Conservation (phyloP, 2,329 filamentous ascomycete species). For the Xylaria sp. region DNA sequence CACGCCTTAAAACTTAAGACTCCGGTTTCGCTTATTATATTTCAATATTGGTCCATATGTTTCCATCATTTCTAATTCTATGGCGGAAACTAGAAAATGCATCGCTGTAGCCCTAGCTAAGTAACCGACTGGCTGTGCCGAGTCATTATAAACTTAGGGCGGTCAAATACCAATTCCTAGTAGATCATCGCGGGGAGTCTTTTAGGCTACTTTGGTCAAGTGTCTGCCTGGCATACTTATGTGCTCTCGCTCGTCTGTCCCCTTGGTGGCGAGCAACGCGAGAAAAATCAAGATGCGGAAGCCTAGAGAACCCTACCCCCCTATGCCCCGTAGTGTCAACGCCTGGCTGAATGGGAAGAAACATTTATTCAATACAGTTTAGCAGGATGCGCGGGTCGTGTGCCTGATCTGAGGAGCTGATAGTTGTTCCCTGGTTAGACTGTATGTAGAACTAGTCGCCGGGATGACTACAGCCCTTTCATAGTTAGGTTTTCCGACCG, state of each 20-base stretch:
- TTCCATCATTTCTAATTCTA: constrained; percentile 29
- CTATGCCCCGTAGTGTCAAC: constrained; percentile 47
- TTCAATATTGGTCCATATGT: constrained; percentile 19
- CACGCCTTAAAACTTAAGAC: not conserved
- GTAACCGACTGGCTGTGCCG: constrained; percentile 1
- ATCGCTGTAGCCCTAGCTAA: constrained; percentile 15
- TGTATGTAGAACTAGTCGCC: constrained; percentile 1
- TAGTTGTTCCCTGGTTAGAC: not conserved
- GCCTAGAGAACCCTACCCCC: constrained; percentile 39
- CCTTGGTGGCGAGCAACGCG: constrained; percentile 27
- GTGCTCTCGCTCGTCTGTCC: constrained; percentile 14
- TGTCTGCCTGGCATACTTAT: not conserved
- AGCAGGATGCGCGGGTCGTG: constrained; percentile 30
- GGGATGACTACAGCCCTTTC: constrained; percentile 2
- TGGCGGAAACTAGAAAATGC: constrained; percentile 21
- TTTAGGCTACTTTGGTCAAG: constrained; percentile 15
- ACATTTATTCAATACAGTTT: constrained; percentile 44
- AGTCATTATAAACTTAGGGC: constrained; percentile 1
- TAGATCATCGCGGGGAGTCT: constrained; percentile 21
- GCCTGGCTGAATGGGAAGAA: constrained; percentile 48
- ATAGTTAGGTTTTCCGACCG: not conserved
- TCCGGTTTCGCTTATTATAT: constrained; percentile 32
- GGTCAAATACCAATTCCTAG: constrained; percentile 4
- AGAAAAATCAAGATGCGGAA: constrained; percentile 40
- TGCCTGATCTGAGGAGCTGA: constrained; percentile 4